A percentile compares a stretch with the other conserved stretches of the same genome.
These are phyloP conservation scores for Pisolithus marmoratus DNA, from an alignment of 768 basidiomycete genomes.

Conservation along the genomic window DNA sequence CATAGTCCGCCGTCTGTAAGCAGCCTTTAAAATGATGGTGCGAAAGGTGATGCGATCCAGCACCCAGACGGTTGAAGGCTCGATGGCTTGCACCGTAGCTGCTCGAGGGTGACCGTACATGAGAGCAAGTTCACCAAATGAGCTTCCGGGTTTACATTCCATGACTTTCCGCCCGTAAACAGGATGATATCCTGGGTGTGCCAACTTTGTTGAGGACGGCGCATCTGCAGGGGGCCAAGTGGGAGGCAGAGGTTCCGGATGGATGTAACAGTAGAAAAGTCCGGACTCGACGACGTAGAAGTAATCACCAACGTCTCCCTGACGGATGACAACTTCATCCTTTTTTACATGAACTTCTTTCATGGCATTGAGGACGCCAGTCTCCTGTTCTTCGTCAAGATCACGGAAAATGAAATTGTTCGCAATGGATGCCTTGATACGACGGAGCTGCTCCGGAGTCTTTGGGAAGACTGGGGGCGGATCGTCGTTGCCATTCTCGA, in stretches of 20 bases:
- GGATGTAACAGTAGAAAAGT: slow-evolving; percentile 76
- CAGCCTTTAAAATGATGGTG: slow-evolving; percentile 92
- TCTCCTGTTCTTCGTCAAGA: slow-evolving; percentile 93
- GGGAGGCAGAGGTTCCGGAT: slow-evolving; percentile 58
- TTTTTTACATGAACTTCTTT: slow-evolving; percentile 68
- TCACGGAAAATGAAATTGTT: slow-evolving; percentile 94
- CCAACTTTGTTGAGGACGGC: slow-evolving; percentile 46
- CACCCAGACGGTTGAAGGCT: slow-evolving; percentile 84
- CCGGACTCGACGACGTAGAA: slow-evolving; percentile 97
- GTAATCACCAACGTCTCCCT: slow-evolving; percentile 95
- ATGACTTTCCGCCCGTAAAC: slow-evolving; percentile 78
- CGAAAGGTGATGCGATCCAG: slow-evolving; percentile 98
- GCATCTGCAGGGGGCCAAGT: slow-evolving; percentile 41
- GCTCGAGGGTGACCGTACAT: slow-evolving; percentile 98
- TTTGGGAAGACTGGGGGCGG: slow-evolving; percentile 75
- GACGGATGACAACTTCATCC: slow-evolving; percentile 89
- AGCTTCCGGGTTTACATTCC: slow-evolving; percentile 77
- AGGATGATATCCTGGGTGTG: slow-evolving; percentile 61
- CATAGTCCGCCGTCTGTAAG: slow-evolving; percentile 87
- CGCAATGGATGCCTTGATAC: slow-evolving; percentile 83
- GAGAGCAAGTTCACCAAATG: slow-evolving; percentile 93
- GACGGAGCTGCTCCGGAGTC: slow-evolving; percentile 72
- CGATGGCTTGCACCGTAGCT: slow-evolving; percentile 85
- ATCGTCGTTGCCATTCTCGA: slow-evolving; percentile 61
- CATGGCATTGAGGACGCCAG: slow-evolving; percentile 93